Conservation (phyloP, 2,329 filamentous ascomycete species). For the Beauveria sp. region DNA sequence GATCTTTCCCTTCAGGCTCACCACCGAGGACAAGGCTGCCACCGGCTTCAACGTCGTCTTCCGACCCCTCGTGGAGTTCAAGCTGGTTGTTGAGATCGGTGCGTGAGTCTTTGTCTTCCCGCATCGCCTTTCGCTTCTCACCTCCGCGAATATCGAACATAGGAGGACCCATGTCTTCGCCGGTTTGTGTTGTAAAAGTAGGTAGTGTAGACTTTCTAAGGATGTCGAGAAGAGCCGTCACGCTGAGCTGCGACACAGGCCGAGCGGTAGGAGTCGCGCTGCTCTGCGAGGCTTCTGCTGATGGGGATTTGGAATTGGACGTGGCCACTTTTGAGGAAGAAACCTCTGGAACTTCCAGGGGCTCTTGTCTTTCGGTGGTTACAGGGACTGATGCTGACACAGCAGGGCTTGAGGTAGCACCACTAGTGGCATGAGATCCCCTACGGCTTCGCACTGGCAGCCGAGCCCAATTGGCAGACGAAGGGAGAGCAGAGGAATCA, state of each 20-base stretch:
- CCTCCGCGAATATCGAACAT: slow-evolving; percentile 80
- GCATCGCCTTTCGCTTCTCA: slow-evolving; percentile 69
- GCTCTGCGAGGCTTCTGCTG: neutral
- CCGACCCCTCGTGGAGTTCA: slow-evolving; percentile 42
- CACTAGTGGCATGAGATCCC: slow-evolving; percentile 74
- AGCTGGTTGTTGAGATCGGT: slow-evolving; percentile 41
- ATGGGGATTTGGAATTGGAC: slow-evolving; percentile 11
- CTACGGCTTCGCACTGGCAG: slow-evolving; percentile 59
- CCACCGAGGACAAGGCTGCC: slow-evolving; percentile 83
- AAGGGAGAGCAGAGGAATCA: slow-evolving; percentile 84
- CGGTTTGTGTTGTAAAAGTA: slow-evolving; percentile 12
- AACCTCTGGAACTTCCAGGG: slow-evolving; percentile 1
- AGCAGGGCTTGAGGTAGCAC: slow-evolving; percentile 74
- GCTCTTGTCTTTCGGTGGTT: slow-evolving; percentile 45
- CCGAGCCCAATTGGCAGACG: slow-evolving; percentile 87
- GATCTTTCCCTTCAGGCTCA: slow-evolving; percentile 77
- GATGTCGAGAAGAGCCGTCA: slow-evolving; percentile 31
- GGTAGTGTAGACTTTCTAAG: slow-evolving; percentile 30
- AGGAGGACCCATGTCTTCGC: slow-evolving; percentile 45
- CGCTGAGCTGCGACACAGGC: slow-evolving; percentile 1
- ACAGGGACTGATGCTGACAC: slow-evolving; percentile 52
- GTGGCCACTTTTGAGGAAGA: neutral
- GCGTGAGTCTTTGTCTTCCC: slow-evolving; percentile 58
- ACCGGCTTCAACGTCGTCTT: slow-evolving; percentile 73
- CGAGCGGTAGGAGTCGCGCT: neutral